These are phyloP conservation scores for Penicillium waksmanii DNA, from an alignment of 495 filamentous ascomycete species.

Conservation along the genomic window DNA sequence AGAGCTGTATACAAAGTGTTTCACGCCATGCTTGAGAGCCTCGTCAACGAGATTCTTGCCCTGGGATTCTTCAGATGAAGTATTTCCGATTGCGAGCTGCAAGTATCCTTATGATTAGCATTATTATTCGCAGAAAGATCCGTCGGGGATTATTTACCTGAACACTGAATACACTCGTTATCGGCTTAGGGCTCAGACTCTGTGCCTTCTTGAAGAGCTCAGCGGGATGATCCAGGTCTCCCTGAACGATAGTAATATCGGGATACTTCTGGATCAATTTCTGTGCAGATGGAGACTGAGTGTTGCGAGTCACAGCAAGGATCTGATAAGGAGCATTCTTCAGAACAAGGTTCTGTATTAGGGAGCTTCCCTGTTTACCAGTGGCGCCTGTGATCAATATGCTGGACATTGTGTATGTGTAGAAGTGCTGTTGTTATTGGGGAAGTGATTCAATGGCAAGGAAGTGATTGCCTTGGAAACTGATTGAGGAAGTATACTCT, in stretches of 20 bases:
- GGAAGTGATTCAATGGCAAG: background rate
- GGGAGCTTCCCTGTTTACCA: conserved; percentile 66
- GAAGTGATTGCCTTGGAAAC: background rate
- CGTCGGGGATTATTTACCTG: conserved; percentile 34
- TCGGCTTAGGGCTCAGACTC: conserved; percentile 38
- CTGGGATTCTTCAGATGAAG: conserved; percentile 58
- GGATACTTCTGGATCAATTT: conserved; percentile 47
- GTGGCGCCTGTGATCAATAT: conserved; percentile 70
- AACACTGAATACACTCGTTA: conserved; percentile 58
- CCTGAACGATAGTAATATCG: conserved; percentile 57
- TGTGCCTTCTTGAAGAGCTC: conserved; percentile 57
- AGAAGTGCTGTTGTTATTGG: background rate
- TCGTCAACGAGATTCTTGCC: conserved; percentile 65
- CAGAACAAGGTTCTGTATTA: conserved; percentile 60
- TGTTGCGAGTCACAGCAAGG: conserved; percentile 69
- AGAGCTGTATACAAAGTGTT: conserved; percentile 66
- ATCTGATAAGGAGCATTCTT: conserved; percentile 57
- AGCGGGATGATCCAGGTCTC: conserved; percentile 55
- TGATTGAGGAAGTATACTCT: background rate
- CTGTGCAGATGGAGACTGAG: conserved; percentile 55
- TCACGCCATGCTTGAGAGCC: conserved; percentile 58
- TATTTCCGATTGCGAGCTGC: background rate
- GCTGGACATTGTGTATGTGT: background rate
- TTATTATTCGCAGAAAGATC: conserved; percentile 11
- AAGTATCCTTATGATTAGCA: conserved; percentile 36